A percentile compares a stretch with the other conserved stretches of the same genome.
phyloP scores from a whole-genome alignment of 2,329 filamentous ascomycete genomes.

The Westerdykella sp. region DNA sequence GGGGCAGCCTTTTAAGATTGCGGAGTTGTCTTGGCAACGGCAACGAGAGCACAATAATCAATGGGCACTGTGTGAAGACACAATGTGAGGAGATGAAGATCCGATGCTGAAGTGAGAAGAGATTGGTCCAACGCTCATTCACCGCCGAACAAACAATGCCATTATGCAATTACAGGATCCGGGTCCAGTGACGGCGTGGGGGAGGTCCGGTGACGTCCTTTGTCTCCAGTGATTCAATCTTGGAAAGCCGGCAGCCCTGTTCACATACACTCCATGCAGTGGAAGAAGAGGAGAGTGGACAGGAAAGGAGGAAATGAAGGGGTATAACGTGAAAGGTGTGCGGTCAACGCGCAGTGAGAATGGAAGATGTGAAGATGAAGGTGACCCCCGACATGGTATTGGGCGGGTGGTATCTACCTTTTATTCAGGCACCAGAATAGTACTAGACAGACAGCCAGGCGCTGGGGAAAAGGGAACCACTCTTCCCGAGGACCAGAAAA shows the following conservation, averaged over 20 bases:
- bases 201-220: slow-evolving; percentile 3
- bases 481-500: slow-evolving; percentile 18
- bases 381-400: slow-evolving; percentile 20
- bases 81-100: too few species aligned
- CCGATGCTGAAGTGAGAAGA: too few species aligned
- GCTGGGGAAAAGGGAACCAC: slow-evolving; percentile 1
- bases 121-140: slow-evolving; percentile 12
- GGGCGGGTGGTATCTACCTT: slow-evolving; percentile 11
- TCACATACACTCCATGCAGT: slow-evolving; percentile 6
- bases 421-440: slow-evolving; percentile 6
- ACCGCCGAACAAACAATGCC: slow-evolving; percentile 20
- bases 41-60: slow-evolving; percentile 15
- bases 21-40: slow-evolving; percentile 11
- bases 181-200: slow-evolving; percentile 7
- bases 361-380: background rate
- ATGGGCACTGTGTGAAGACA: slow-evolving; percentile 8
- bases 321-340: slow-evolving; percentile 8
- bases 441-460: slow-evolving; percentile 26
- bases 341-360: slow-evolving; percentile 10
- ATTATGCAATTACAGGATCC: slow-evolving; percentile 17
- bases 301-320: slow-evolving; percentile 10
- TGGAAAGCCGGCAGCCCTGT: slow-evolving; percentile 5
- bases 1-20: slow-evolving; percentile 5
- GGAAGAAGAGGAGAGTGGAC: slow-evolving; percentile 13
- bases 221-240: slow-evolving; percentile 11